phyloP scores from a whole-genome alignment of 176 grass and related monocot species.

The Panicum miliaceum region DNA sequence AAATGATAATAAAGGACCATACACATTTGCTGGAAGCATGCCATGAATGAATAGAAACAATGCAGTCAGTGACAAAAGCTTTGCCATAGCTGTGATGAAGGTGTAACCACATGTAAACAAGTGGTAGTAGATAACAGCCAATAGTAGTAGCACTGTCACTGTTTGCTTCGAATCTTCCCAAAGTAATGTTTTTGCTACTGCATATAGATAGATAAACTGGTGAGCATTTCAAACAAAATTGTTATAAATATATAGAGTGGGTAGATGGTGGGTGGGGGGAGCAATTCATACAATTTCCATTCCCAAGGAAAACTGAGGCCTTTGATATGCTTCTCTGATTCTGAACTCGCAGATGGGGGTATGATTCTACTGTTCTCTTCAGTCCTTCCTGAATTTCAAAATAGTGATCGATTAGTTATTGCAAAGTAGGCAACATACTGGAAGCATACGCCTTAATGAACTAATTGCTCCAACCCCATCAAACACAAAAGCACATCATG shows the following conservation, averaged over 20 bases:
- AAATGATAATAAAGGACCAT: conserved; percentile 33
- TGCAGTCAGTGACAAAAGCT: conserved; percentile 71
- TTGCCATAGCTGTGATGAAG: conserved; percentile 86
- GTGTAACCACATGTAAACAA: conserved; percentile 96
- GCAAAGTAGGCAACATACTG: background rate
- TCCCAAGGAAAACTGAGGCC: conserved; percentile 82
- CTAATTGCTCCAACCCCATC: conserved; percentile 9
- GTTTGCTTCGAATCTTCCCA: conserved; percentile 93
- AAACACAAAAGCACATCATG: conserved; percentile 18
- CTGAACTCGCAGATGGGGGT: conserved; percentile 76
- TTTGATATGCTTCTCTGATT: conserved; percentile 77
- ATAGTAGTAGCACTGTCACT: conserved; percentile 65
- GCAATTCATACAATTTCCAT: conserved; percentile 71
- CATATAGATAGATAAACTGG: conserved; percentile 32
- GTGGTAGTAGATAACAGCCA: conserved; percentile 82
- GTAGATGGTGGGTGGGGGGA: background rate
- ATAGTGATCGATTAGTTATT: conserved; percentile 19
- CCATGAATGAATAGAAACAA: conserved; percentile 95
- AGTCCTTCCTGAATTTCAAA: conserved; percentile 81
- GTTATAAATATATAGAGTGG: background rate
- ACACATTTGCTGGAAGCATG: conserved; percentile 74
- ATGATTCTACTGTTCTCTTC: conserved; percentile 81
- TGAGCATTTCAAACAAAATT: conserved; percentile 19
- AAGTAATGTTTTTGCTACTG: conserved; percentile 94
- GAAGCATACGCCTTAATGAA: background rate